Evolutionary conservation across 2,329 filamentous ascomycete species (phyloP), one percentile per base, ranked within the genome.

Genomic region (Hypoxylon sp.): DNA sequence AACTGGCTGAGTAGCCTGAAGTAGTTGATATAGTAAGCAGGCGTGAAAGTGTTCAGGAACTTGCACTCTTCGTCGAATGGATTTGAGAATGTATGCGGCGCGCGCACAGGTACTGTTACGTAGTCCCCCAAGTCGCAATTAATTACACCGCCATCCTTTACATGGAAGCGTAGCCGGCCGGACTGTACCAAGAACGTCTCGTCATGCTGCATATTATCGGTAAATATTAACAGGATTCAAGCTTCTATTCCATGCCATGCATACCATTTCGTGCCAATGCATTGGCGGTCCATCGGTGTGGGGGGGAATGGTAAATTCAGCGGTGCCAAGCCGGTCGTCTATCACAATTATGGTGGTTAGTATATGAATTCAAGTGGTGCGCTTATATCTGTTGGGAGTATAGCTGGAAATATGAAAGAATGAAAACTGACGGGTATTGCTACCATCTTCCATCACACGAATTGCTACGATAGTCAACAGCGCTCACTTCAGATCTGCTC

Each of bases 21-120:
- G 26, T 56, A 56, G 39, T 56, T 56, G 53, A 56, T 56, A 47
- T 56, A 56, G n/a, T 56, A 56, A 47, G 53, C 24, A 24, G 53
- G 53, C n/a, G 53, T 56, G 26, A 56, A 56, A 3, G 53, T 56
- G 39, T 56, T 56, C 1, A 47, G 17, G 39, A 56, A 56, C 39
- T n/a, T 56, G 26, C 37, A 46, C n/a, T 42, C 53, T 22, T 56
- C 53, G 13, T 47, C 39, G 13, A 46, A 56, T 9, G 39, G 37
- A n/a, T 37, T 42, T 8, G 24, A 47, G n/a, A 47, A 47, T 3
- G 53, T 56, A n/a, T 56, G 53, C 1, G 37, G 33, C 6, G 53
- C 44, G 26, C 53, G 39, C 13, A 56, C 39, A 5, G 53, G 53
- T 3, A 56, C 53, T 14, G 53, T 56, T 2, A 56, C 39, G n/a